Evolutionary conservation across 768 basidiomycete genomes (phyloP).

Genomic region (Termitomyces sp.): DNA sequence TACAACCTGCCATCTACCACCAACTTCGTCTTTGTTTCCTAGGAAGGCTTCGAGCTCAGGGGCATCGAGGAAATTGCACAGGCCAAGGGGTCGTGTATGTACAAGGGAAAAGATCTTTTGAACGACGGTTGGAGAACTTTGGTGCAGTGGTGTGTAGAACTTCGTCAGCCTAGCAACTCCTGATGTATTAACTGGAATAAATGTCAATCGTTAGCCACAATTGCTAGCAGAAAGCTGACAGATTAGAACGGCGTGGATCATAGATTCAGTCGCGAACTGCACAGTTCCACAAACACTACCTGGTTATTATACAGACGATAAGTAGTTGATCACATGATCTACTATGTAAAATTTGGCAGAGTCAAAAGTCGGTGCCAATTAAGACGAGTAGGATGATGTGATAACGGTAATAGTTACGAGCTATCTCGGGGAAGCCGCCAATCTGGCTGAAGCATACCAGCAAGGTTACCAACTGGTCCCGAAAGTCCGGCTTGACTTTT

Average conservation of each 20-base stretch:
- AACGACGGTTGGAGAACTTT: slow-evolving; percentile 62
- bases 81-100: slow-evolving; percentile 67
- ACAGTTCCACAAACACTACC: too few species aligned
- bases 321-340: slow-evolving; percentile 6
- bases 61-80: slow-evolving; percentile 97
- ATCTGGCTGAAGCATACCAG: slow-evolving; percentile 73
- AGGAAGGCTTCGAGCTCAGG: slow-evolving; percentile 78
- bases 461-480: slow-evolving; percentile 89
- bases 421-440: slow-evolving; percentile 73
- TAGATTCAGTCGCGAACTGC: slow-evolving; percentile 17
- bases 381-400: too few species aligned
- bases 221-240: slow-evolving; percentile 41
- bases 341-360: slow-evolving; percentile 19
- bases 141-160: slow-evolving; percentile 80
- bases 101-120: slow-evolving; percentile 90
- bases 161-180: slow-evolving; percentile 82
- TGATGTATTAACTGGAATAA: slow-evolving; percentile 77
- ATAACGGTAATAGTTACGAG: slow-evolving; percentile 17
- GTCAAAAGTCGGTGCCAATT: too few species aligned
- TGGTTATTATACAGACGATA: too few species aligned
- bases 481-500: slow-evolving; percentile 85
- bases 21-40: slow-evolving; percentile 44
- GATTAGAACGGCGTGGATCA: slow-evolving; percentile 86
- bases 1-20: slow-evolving; percentile 78
- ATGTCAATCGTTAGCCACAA: slow-evolving; percentile 1